Conservation (phyloP, 169 alveolate genomes). For the Eimeria acervulina region DNA sequence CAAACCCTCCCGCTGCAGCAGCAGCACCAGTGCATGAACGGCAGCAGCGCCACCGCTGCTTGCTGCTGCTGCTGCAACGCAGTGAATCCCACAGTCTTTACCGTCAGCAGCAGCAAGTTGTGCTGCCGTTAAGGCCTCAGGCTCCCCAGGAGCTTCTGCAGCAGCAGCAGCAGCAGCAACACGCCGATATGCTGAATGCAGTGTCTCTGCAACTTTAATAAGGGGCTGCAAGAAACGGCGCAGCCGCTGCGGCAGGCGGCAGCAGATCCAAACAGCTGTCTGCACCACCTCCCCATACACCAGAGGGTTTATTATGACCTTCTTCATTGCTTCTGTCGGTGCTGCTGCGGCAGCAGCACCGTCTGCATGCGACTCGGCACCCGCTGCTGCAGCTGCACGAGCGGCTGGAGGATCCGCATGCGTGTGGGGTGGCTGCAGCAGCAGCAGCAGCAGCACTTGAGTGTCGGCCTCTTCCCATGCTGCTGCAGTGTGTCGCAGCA, state of each 20-base stretch:
- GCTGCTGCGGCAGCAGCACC: constrained; percentile 22
- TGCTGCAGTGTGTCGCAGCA: constrained; percentile 57
- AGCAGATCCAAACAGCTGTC: constrained; percentile 3
- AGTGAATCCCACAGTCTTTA: neutral
- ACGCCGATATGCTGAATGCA: neutral
- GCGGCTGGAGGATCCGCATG: constrained; percentile 3
- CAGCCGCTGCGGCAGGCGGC: constrained; percentile 41
- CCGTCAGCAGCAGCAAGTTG: neutral
- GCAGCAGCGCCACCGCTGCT: constrained; percentile 5
- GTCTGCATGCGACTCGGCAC: neutral
- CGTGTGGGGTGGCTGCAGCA: constrained; percentile 26
- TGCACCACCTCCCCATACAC: constrained; percentile 54
- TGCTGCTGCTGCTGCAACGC: constrained; percentile 21
- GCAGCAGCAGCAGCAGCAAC: neutral
- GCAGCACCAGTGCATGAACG: constrained; percentile 25
- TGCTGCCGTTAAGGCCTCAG: neutral
- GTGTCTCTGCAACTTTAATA: neutral
- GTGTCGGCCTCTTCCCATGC: constrained; percentile 46
- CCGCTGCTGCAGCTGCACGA: neutral
- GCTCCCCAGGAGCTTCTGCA: neutral
- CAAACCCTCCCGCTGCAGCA: constrained; percentile 46
- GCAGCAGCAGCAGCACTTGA: constrained; percentile 44
- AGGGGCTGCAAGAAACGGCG: neutral
- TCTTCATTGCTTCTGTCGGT: neutral
- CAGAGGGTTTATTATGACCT: neutral